Base-by-base conservation (phyloP, 352 stramenopile species). In the Pythium folliculosum region DNA sequence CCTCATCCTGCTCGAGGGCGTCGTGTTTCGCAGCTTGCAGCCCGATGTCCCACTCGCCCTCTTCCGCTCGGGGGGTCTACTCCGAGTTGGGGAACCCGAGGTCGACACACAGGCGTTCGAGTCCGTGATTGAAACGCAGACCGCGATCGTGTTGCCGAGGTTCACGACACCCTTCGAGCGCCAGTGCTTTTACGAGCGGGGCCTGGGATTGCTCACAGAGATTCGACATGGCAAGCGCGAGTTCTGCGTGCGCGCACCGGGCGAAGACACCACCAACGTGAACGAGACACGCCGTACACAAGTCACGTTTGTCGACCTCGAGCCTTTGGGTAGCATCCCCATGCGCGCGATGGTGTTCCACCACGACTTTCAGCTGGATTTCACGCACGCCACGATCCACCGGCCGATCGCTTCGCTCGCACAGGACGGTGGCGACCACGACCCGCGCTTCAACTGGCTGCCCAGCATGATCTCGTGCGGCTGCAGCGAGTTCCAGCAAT, bases 361-460 rank as follows among this genome's bases (percentile, higher is more conserved):
- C 19, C 61, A 76, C 43, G 80, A 89, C 45, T 58, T 92, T 5
- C 73, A 73, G 60, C 40, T 91, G 22, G 79, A 92, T 58, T 60
- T 92, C 14, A 40, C 64, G 3, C 54, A 43, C 9, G 70, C 77
- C 0, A 27, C 67, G 6, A 64, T 77, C 17, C 19, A 63, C 7
- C 43, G 50, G 17, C 67, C 70, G 25, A 81, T 81, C 52, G n/a
- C 54, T 7, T 60, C 70, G 17, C 51, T 81, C 19, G 63, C 72
- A 1, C 44, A 77, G 67, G 62, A 76, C 54, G 59, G 78, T 59
- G 65, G 67, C 5, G 51, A 73, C 8, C 76, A 89, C 58, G 75
- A 82, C 45, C 75, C 75, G 7, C 75, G 75, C 16, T 80, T 76
- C 48, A 49, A 25, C 2, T 63, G 57, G 57, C 19, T n/a, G 21